These are phyloP conservation scores for Emmonsia crescens DNA, from an alignment of 2,329 filamentous ascomycete species.

Conservation along the genomic window DNA sequence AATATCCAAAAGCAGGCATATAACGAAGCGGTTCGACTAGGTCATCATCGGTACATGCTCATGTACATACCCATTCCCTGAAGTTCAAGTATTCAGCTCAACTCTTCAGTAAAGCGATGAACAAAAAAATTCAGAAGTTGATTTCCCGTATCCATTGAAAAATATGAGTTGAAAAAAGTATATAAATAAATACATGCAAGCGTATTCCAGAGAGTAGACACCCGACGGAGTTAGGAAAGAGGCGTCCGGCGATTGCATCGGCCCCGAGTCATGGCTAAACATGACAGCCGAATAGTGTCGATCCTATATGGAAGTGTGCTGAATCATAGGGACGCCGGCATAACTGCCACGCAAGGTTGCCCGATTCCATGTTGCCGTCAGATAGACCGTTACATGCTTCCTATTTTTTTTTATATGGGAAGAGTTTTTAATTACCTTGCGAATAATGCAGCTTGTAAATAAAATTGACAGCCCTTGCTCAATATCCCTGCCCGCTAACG, in stretches of 20 bases:
- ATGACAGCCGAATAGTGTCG: neutral
- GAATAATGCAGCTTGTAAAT: neutral
- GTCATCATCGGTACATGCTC: neutral
- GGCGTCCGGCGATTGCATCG: neutral
- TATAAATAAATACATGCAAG: neutral
- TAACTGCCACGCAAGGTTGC: neutral
- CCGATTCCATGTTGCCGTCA: neutral
- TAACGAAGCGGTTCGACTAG: neutral
- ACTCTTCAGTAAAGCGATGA: neutral
- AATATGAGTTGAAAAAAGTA: neutral
- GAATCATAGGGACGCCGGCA: neutral
- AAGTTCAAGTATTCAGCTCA: too few species aligned
- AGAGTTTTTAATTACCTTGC: neutral
- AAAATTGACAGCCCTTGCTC: neutral
- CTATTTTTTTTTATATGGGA: neutral
- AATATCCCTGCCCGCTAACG: neutral
- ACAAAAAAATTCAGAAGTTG: neutral
- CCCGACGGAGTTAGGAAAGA: neutral
- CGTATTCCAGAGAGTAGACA: neutral
- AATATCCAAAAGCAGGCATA: neutral
- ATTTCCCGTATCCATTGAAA: neutral
- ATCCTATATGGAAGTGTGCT: neutral
- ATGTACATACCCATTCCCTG: neutral
- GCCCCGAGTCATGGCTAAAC: neutral
- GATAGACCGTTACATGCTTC: neutral